phyloP scores from a whole-genome alignment of 257 asterid species.

The Lithospermum erythrorhizon region DNA sequence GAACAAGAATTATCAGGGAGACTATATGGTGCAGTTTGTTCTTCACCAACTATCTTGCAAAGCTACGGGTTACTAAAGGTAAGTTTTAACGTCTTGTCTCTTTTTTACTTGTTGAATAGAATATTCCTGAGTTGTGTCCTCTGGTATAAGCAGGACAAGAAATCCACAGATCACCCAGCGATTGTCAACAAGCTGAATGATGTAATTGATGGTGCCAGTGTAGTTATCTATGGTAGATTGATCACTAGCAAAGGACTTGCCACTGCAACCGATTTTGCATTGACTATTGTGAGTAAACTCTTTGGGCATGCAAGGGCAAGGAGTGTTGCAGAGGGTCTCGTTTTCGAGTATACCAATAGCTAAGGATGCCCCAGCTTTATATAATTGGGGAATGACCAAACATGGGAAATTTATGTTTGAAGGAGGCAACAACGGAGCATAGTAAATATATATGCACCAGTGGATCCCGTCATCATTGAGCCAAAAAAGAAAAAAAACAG shows the following conservation, averaged over 20 bases:
- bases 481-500: too few species aligned
- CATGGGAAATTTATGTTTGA: background rate
- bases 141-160: constrained; percentile 45
- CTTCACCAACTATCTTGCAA: constrained; percentile 56
- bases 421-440: background rate
- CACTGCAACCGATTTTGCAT: constrained; percentile 51
- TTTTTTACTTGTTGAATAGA: background rate
- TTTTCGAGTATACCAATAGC: constrained; percentile 44
- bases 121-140: background rate
- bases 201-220: constrained; percentile 35
- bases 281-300: constrained; percentile 68
- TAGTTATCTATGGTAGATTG: constrained; percentile 68
- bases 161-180: constrained; percentile 49
- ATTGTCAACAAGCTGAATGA: constrained; percentile 26
- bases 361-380: constrained; percentile 3
- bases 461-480: too few species aligned
- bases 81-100: constrained; percentile 1
- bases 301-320: constrained; percentile 79
- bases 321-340: constrained; percentile 95
- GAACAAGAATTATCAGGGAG: constrained; percentile 60
- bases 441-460: too few species aligned
- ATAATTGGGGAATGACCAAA: background rate
- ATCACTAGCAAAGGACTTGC: constrained; percentile 72
- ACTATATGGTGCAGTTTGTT: constrained; percentile 56
- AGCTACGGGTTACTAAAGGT: constrained; percentile 68